phyloP scores from a whole-genome alignment of 441 rosid genomes.

The Pelargonium cotyledonis region DNA sequence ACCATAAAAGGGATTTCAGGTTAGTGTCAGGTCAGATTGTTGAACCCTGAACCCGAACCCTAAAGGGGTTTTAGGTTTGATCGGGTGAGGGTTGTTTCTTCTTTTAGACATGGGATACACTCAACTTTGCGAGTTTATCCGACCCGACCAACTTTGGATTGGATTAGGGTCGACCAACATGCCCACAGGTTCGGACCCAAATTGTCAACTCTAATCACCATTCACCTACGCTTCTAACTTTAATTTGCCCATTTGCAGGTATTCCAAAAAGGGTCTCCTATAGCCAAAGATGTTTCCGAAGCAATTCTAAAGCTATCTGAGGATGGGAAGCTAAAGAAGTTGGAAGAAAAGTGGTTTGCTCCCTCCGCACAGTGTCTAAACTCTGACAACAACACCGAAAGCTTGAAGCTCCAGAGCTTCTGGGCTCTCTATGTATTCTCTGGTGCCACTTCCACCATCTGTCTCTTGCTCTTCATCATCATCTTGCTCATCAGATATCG shows the following conservation, averaged over 20 bases:
- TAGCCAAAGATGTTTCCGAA: slow-evolving; percentile 36
- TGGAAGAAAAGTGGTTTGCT: slow-evolving; percentile 30
- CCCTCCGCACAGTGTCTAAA: background rate
- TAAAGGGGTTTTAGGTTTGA: no score
- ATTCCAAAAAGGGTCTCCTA: slow-evolving; percentile 46
- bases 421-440: slow-evolving; percentile 16
- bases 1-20: no score
- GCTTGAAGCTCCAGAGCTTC: slow-evolving; percentile 17
- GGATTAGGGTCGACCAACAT: no score
- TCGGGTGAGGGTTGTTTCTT: no score
- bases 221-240: background rate
- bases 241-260: slow-evolving; percentile 21
- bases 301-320: slow-evolving; percentile 39
- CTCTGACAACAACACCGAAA: background rate
- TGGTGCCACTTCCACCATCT: slow-evolving; percentile 31
- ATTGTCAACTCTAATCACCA: background rate
- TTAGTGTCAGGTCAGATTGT: no score
- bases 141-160: no score
- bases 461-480: slow-evolving; percentile 28
- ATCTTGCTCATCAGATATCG: slow-evolving; percentile 13
- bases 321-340: slow-evolving; percentile 23
- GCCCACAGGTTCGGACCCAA: no score
- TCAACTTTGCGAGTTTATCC: no score
- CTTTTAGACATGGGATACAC: no score
- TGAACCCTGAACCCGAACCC: no score